phyloP scores from a whole-genome alignment of 2,329 filamentous ascomycete genomes.

The Ceratocystis harringtonii region DNA sequence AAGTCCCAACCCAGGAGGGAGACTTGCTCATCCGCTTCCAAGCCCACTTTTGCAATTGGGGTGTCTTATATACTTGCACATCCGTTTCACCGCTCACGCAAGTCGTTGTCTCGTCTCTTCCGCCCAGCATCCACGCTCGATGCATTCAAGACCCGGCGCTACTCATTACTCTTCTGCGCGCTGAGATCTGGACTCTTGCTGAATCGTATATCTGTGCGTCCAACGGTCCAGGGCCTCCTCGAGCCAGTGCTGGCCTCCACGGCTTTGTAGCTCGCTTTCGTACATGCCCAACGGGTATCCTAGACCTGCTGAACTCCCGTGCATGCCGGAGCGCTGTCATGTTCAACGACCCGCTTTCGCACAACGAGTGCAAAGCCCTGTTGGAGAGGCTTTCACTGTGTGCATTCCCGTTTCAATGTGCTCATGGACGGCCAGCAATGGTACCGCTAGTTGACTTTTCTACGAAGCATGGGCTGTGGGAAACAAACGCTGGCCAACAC shows the following conservation, averaged over 20 bases:
- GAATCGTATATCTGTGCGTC: constrained; percentile 25
- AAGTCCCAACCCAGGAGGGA: constrained; percentile 46
- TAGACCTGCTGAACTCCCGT: constrained; percentile 62
- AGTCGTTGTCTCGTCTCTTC: constrained; percentile 45
- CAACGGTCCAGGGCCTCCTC: background rate
- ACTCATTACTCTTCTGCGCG: constrained; percentile 57
- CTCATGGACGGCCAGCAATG: constrained; percentile 59
- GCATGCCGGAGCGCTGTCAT: constrained; percentile 71
- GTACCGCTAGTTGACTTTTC: constrained; percentile 44
- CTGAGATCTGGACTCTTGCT: constrained; percentile 54
- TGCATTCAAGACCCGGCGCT: constrained; percentile 58
- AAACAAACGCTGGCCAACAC: background rate
- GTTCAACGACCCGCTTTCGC: constrained; percentile 60
- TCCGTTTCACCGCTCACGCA: constrained; percentile 7
- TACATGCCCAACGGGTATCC: constrained; percentile 56
- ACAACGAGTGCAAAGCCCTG: constrained; percentile 42
- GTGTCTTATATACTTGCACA: constrained; percentile 40
- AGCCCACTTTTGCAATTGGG: constrained; percentile 55
- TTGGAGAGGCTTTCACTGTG: constrained; percentile 44
- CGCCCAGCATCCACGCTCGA: constrained; percentile 57
- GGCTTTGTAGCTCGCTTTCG: constrained; percentile 49
- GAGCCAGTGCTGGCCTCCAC: background rate
- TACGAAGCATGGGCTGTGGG: background rate
- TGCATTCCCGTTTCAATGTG: constrained; percentile 67
- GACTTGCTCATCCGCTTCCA: constrained; percentile 39